These are phyloP conservation scores for Akanthomyces lecanii DNA, from an alignment of 2,329 filamentous ascomycete genomes.

Conservation along the genomic window DNA sequence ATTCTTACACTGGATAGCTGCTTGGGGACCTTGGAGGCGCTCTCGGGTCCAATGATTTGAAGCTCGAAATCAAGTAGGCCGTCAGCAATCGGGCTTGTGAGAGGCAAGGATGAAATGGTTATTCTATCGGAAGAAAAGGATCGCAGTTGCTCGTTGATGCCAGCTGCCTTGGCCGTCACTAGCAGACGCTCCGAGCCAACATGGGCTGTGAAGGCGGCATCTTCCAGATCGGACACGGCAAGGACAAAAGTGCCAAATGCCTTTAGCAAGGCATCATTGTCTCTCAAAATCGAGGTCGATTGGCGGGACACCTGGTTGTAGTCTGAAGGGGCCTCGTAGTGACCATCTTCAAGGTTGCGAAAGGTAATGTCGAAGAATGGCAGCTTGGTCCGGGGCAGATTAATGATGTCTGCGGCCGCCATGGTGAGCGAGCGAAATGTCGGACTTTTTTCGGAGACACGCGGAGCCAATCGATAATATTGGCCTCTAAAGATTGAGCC, in stretches of 20 bases:
- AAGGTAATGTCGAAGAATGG: slow-evolving; percentile 15
- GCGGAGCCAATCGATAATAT: neutral
- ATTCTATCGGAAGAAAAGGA: slow-evolving; percentile 2
- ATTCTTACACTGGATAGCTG: slow-evolving; percentile 14
- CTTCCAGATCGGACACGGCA: slow-evolving; percentile 12
- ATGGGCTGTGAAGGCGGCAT: slow-evolving; percentile 11
- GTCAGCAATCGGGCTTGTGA: neutral
- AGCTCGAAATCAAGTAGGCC: slow-evolving; percentile 12
- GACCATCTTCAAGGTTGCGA: slow-evolving; percentile 8
- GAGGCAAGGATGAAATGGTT: neutral
- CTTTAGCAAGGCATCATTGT: slow-evolving; percentile 4
- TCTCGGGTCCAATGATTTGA: slow-evolving; percentile 2
- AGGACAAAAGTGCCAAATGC: slow-evolving; percentile 13
- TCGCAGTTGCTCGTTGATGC: slow-evolving; percentile 11
- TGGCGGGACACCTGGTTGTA: slow-evolving; percentile 8
- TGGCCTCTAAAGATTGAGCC: neutral
- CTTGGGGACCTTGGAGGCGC: slow-evolving; percentile 9
- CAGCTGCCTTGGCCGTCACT: slow-evolving; percentile 9
- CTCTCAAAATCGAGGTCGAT: neutral
- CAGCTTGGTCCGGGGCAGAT: slow-evolving; percentile 14
- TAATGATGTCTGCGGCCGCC: neutral
- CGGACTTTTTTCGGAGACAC: too few species aligned
- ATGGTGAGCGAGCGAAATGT: neutral
- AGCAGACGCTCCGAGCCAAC: slow-evolving; percentile 11
- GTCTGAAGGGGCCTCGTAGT: slow-evolving; percentile 9